phyloP scores from a whole-genome alignment of 1,284 basidiomycete species.

The Fistulina hepatica region DNA sequence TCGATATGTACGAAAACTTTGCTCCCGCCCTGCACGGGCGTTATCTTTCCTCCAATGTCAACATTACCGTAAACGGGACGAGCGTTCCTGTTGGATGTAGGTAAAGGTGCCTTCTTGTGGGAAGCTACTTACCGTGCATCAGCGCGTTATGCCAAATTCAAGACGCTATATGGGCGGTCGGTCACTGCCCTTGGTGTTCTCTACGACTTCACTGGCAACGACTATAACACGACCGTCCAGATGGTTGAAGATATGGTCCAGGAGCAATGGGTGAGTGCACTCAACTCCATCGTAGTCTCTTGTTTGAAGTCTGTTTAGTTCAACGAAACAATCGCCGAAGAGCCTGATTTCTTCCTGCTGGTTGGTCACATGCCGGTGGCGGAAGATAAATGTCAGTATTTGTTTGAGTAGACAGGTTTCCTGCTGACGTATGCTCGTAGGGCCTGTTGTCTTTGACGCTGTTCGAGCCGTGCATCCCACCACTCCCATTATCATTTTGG shows the following conservation, averaged over 20 bases:
- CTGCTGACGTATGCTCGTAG: slow-evolving; percentile 26
- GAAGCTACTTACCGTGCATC: slow-evolving; percentile 2
- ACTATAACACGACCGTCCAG: slow-evolving; percentile 64
- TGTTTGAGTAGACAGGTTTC: slow-evolving; percentile 16
- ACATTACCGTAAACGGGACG: slow-evolving; percentile 61
- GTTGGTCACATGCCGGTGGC: slow-evolving; percentile 68
- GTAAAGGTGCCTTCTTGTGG: not conserved
- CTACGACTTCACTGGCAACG: slow-evolving; percentile 60
- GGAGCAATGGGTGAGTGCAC: slow-evolving; percentile 48
- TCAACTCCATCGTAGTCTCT: not conserved
- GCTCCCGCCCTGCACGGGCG: slow-evolving; percentile 61
- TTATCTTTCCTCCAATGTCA: slow-evolving; percentile 77
- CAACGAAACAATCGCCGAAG: slow-evolving; percentile 62
- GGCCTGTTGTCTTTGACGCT: slow-evolving; percentile 62
- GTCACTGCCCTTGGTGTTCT: slow-evolving; percentile 79
- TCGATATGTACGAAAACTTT: slow-evolving; percentile 72
- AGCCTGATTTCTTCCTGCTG: slow-evolving; percentile 74
- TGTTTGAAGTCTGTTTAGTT: slow-evolving; percentile 35
- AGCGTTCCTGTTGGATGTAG: slow-evolving; percentile 13
- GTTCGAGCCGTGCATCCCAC: slow-evolving; percentile 60
- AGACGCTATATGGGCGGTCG: slow-evolving; percentile 33
- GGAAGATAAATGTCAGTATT: slow-evolving; percentile 42
- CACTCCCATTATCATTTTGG: slow-evolving; percentile 74
- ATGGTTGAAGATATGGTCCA: slow-evolving; percentile 63
- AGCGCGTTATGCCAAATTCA: slow-evolving; percentile 12